Evolutionary conservation across 176 grass and related monocot genomes (phyloP), one percentile per base, ranked within the genome.

Genomic region (Oryza punctata): DNA sequence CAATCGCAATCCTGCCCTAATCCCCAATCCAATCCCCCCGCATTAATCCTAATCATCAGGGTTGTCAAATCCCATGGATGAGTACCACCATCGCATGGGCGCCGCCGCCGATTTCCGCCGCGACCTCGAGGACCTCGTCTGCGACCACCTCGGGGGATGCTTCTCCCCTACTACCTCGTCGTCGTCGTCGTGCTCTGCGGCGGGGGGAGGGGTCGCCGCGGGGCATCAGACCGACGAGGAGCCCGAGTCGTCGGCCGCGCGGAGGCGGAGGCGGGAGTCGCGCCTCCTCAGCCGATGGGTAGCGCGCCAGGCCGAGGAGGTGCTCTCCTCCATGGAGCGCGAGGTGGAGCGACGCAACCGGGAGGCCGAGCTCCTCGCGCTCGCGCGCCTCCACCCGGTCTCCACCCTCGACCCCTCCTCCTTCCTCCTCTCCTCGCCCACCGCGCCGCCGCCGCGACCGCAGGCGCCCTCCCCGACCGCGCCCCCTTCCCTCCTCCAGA

Each of bases 121-220:
- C n/a, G 96, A 91, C 52, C 80, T 99, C 67, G 96, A 99, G 91
- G 93, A 99, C 89, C 91, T 99, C 76, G 96, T 99, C 77, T 92
- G 96, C 64, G 96, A 94, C 57, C 96, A 96, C 87, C 89, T 96
- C 85, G 96, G 94, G 19, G 96, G 82, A 0, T 99, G 96, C 87
- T 89, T 85, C 86, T 88, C 87, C 14, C 85, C 93, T 35, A 30
- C 93, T 35, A 30, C 88, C 0, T 91, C 96, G 5, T 90, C 96
- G 14, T 93, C 90, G n/a, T 79, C 92, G 35, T 90, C 89, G 1
- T 85, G 78, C 35, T 92, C 80, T 27, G 75, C 78, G 21, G 87
- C 77, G 37, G 83, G 78, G 21, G 74, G 61, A 7, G 80, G 86
- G 33, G 84, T 30, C 12, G 87, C 45, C 1, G 14, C 60, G 12